These are phyloP conservation scores for Ailanthus altissimus DNA, from an alignment of 345 rosid genomes.

Conservation along the genomic window DNA sequence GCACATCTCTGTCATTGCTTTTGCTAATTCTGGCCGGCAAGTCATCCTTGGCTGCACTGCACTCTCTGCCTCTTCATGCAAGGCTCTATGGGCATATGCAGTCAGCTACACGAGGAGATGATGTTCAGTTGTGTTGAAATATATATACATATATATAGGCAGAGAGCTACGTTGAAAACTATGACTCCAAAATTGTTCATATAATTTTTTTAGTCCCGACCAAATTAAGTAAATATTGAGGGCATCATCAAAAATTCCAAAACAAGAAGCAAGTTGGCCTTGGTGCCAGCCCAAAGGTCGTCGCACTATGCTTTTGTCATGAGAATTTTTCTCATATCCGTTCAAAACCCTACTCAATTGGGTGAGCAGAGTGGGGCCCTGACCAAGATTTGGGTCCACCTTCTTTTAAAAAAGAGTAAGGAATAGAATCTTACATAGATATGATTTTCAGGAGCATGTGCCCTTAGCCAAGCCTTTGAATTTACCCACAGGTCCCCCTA, in stretches of 20 bases:
- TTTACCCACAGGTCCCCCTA: background rate
- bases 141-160: background rate
- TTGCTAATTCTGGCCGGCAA: slow-evolving; percentile 21
- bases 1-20: background rate
- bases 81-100: background rate
- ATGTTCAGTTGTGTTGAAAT: background rate
- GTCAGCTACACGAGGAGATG: background rate
- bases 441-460: background rate
- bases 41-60: slow-evolving; percentile 30
- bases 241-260: slow-evolving; percentile 16
- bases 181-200: background rate
- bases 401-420: slow-evolving; percentile 2
- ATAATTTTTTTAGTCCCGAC: no score
- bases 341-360: slow-evolving; percentile 10
- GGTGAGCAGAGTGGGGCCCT: slow-evolving; percentile 3
- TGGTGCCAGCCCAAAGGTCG: slow-evolving; percentile 18
- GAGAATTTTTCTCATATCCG: background rate
- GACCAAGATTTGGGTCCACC: slow-evolving; percentile 8
- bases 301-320: background rate
- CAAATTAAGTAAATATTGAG: background rate
- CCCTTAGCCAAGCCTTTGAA: background rate
- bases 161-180: background rate
- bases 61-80: slow-evolving; percentile 29
- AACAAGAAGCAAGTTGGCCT: slow-evolving; percentile 1
- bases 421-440: slow-evolving; percentile 18